phyloP scores from a whole-genome alignment of 176 grass and related monocot genomes.

The Tillandsia fasciculata region DNA sequence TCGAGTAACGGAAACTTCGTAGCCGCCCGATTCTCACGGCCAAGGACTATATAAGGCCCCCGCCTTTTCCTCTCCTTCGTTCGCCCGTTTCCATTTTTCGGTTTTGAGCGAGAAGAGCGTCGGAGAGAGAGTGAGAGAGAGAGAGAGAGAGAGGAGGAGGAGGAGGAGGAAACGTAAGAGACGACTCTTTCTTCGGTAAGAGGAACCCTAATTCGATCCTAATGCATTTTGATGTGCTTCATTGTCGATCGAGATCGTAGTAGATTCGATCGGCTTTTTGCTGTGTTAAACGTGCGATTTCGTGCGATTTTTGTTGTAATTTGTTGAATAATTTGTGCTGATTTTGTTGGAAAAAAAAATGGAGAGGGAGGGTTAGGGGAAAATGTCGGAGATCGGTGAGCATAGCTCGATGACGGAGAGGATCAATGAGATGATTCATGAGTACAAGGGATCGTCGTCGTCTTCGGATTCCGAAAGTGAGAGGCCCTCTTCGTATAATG shows the following conservation, averaged over 20 bases:
- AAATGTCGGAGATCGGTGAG: constrained; percentile 64
- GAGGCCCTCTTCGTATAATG: constrained; percentile 21
- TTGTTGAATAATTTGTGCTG: background rate
- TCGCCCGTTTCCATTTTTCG: constrained; percentile 1
- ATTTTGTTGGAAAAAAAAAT: background rate
- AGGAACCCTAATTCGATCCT: no score
- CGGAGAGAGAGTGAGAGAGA: background rate
- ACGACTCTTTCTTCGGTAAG: constrained; percentile 4
- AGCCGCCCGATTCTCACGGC: background rate
- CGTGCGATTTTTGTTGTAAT: background rate
- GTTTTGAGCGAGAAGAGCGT: background rate
- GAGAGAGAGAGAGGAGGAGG: background rate
- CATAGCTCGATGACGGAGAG: constrained; percentile 51
- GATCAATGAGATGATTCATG: constrained; percentile 55
- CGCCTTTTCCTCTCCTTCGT: background rate
- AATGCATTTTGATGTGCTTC: no score
- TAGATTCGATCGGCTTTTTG: no score
- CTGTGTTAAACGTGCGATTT: no score
- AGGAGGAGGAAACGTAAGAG: background rate
- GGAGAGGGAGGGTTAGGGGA: constrained; percentile 10
- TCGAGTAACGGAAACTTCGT: background rate
- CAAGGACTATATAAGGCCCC: background rate
- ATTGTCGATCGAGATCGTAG: no score
- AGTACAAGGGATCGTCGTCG: constrained; percentile 39
- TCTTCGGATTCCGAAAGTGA: constrained; percentile 68